Evolutionary conservation across 306 rosid genomes (phyloP).

Genomic region (Lupinus albus): DNA sequence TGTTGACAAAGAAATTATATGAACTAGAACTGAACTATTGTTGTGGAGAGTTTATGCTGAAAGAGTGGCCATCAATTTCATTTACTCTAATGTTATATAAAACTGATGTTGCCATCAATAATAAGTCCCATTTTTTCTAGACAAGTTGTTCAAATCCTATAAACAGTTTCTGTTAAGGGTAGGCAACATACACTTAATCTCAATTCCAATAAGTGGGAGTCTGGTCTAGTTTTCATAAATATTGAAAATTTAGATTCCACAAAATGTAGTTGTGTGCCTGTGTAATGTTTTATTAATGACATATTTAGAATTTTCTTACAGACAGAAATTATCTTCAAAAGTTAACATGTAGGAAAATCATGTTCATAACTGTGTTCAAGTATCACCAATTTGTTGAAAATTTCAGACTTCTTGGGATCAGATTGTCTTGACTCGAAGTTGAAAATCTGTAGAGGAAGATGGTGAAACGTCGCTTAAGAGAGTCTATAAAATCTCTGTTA

Average conservation of each 20-base stretch:
- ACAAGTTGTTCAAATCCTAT: too few relatives aligned
- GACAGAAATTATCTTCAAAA: neutral
- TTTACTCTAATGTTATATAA: too few relatives aligned
- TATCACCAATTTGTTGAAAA: constrained; percentile 30
- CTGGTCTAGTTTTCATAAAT: too few relatives aligned
- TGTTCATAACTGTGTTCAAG: constrained; percentile 19
- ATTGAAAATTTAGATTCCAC: constrained; percentile 10
- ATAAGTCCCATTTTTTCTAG: too few relatives aligned
- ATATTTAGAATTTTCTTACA: constrained; percentile 11
- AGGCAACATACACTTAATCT: too few relatives aligned
- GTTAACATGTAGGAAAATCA: constrained; percentile 7
- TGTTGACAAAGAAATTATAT: constrained; percentile 2
- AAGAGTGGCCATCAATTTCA: too few relatives aligned
- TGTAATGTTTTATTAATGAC: constrained; percentile 17
- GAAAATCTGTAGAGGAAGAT: constrained; percentile 49
- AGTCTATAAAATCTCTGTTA: constrained; percentile 75
- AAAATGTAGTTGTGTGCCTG: constrained; percentile 10
- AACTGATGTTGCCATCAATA: too few relatives aligned
- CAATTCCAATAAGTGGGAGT: too few relatives aligned
- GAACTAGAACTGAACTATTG: constrained; percentile 11
- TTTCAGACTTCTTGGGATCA: constrained; percentile 47
- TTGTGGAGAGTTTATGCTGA: too few relatives aligned
- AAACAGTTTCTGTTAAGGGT: too few relatives aligned
- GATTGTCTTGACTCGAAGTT: constrained; percentile 35
- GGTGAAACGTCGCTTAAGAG: constrained; percentile 69